Evolutionary conservation across 1,139 yeast genomes (phyloP).

Genomic region (Geotrichum europaeum): DNA sequence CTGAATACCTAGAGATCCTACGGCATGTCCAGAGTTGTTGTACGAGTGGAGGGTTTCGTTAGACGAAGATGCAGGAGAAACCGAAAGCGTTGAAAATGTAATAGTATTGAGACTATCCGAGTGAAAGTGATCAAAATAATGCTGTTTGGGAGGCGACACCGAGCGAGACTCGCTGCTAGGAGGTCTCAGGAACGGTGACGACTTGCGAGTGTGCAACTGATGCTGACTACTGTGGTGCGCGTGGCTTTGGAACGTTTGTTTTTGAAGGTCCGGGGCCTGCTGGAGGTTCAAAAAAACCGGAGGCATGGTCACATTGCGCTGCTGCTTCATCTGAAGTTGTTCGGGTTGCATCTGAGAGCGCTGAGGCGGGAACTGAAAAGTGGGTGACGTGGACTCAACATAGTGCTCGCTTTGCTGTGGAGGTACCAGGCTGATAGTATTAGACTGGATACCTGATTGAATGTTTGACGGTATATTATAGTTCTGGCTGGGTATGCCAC

Average conservation of each 20-base stretch:
- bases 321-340: background rate
- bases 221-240: background rate
- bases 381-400: background rate
- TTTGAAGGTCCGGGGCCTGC: background rate
- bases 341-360: background rate
- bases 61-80: slow-evolving; percentile 11
- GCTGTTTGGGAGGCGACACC: slow-evolving; percentile 6
- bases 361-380: background rate
- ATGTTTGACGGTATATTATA: background rate
- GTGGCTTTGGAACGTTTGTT: background rate
- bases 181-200: slow-evolving; percentile 12
- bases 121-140: slow-evolving; percentile 1
- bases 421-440: background rate
- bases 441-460: background rate
- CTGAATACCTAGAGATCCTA: background rate
- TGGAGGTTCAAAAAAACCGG: slow-evolving; percentile 5
- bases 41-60: slow-evolving; percentile 6
- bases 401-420: background rate
- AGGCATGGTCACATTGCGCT: slow-evolving; percentile 14
- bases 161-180: slow-evolving; percentile 4
- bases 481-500: background rate
- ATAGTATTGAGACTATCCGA: slow-evolving; percentile 3
- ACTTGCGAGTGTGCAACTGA: slow-evolving; percentile 1
- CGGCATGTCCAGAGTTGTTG: background rate
- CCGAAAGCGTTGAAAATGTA: slow-evolving; percentile 8